Evolutionary conservation across 495 filamentous ascomycete species (phyloP), one percentile per base, ranked within the genome.

Genomic region (Penicillium bovifimosum): DNA sequence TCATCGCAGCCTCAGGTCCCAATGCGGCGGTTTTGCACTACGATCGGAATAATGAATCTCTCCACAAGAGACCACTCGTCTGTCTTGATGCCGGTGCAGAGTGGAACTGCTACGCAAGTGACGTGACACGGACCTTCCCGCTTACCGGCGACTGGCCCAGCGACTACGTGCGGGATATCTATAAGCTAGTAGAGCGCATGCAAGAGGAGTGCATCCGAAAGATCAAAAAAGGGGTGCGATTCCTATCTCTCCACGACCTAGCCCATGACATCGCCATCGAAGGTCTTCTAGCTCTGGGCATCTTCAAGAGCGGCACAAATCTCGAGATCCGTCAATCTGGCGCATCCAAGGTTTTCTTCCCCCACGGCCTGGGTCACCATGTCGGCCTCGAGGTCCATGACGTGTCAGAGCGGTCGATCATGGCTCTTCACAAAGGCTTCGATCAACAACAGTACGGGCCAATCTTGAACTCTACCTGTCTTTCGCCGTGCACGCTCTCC

Each of bases 381-480:
- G 74, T 96, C 31, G 92, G 92, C 0, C 76, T 97, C 13, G 92
- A 97, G 65, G 86, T 88, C 34, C 92, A 97, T 60, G 92, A 97
- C 71, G 83, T 88, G 6, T 80, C 80, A 5, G 76, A 68, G 7
- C 66, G 70, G 20, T 70, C 74, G 3, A 71, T 79, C 35, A 78
- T 71, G 56, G 72, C 70, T n/a, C 32, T 63, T 52, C 52, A 54
- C 42, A 11, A 41, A 56, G 54, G 47, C 20, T 33, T 46, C 40
- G 54, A 67, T 49, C 32, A 59, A 26, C 34, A 52, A 33, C 52
- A 58, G 38, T 62, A 66, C 44, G 51, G 54, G 13, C 48, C 55
- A 5, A 53, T 64, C 20, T 47, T 71, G 35, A 60, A 67, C 11
- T 31, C 59, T 16, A 45, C 50, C 9, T 58, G 53, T 45, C 61